phyloP scores from a whole-genome alignment of 202 grass and related monocot genomes.

The Miscanthus sacchariflorus region DNA sequence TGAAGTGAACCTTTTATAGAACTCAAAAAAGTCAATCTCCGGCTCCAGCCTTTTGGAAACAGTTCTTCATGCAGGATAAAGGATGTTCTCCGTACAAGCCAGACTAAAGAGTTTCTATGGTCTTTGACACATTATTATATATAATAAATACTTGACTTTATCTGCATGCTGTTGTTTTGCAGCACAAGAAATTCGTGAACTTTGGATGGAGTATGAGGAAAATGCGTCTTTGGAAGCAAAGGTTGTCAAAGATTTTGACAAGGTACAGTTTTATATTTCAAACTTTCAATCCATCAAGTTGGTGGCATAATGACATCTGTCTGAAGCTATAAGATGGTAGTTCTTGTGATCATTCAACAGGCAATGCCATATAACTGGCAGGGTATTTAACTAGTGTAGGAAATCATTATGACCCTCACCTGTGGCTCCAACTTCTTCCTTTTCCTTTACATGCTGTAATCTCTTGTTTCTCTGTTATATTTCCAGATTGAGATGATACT shows the following conservation, averaged over 20 bases:
- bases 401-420: neutral
- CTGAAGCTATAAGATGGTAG: neutral
- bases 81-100: neutral
- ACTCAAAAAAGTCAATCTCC: neutral
- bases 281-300: neutral
- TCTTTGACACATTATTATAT: slow-evolving; percentile 3
- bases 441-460: slow-evolving; percentile 27
- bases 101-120: neutral
- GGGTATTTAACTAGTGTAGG: neutral
- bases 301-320: neutral
- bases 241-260: slow-evolving; percentile 99
- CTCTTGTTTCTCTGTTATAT: slow-evolving; percentile 14
- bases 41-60: neutral
- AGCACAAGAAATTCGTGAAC: slow-evolving; percentile 94
- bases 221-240: slow-evolving; percentile 91
- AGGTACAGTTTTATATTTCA: slow-evolving; percentile 52
- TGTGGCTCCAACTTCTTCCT: slow-evolving; percentile 7
- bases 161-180: slow-evolving; percentile 44
- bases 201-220: slow-evolving; percentile 95
- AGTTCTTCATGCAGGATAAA: neutral
- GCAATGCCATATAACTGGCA: neutral
- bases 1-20: neutral
- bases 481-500: slow-evolving; percentile 99
- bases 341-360: neutral
- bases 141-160: slow-evolving; percentile 16